Percentiles rank a stretch among this genome's conserved stretches.
phyloP scores from a whole-genome alignment of 345 rosid genomes.

The Dovyalis caffra region DNA sequence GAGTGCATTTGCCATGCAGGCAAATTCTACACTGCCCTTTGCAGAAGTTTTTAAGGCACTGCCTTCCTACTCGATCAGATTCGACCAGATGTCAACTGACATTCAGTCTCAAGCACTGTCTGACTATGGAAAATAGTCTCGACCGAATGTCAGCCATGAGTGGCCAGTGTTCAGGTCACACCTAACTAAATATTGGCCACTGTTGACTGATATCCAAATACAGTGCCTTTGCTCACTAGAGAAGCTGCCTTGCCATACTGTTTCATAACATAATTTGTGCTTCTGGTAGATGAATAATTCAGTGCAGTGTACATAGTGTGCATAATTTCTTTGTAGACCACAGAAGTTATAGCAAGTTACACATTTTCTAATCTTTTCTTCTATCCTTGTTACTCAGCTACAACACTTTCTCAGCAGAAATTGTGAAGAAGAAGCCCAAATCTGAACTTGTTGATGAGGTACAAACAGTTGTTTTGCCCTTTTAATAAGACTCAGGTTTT shows the following conservation, averaged over 20 bases:
- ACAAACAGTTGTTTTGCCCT: background rate
- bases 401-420: constrained; percentile 78
- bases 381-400: constrained; percentile 48
- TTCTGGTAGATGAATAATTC: background rate
- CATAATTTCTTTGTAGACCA: background rate
- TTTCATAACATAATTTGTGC: background rate
- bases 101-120: background rate
- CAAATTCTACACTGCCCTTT: background rate
- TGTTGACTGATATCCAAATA: background rate
- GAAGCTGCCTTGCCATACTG: background rate
- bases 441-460: constrained; percentile 84
- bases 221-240: background rate
- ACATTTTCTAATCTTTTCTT: constrained; percentile 7
- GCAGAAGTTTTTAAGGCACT: background rate
- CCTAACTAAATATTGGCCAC: background rate
- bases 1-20: background rate
- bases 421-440: constrained; percentile 78
- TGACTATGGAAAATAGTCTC: background rate
- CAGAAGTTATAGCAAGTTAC: background rate
- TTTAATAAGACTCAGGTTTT: background rate
- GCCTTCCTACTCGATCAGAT: background rate
- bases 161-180: background rate
- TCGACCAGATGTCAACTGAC: background rate
- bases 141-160: background rate
- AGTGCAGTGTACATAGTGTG: background rate